phyloP scores from a whole-genome alignment of 495 filamentous ascomycete genomes.

The Penicillium crystallinum region DNA sequence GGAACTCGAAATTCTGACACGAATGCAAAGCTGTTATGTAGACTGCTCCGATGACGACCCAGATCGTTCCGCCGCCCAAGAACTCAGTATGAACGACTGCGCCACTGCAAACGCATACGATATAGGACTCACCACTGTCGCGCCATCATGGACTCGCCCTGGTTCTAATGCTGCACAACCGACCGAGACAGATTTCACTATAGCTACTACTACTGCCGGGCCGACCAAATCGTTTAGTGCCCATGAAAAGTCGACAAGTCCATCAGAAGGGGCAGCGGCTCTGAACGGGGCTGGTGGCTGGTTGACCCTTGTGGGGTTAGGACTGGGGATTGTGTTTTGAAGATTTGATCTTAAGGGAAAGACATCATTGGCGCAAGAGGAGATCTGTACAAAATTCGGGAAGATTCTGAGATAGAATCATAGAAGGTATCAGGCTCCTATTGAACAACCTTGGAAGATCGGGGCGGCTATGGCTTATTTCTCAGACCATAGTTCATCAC shows the following conservation, averaged over 20 bases:
- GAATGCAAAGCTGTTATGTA: conserved; percentile 15
- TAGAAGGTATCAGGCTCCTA: too few species aligned
- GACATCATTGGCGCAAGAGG: too few species aligned
- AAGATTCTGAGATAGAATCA: too few species aligned
- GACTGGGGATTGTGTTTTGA: conserved; percentile 11
- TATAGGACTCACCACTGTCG: conserved; percentile 1
- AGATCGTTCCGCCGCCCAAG: conserved; percentile 7
- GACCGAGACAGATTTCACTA: conserved; percentile 1
- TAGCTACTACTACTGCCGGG: neutral
- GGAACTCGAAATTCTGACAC: neutral
- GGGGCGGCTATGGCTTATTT: too few species aligned
- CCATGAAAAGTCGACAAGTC: conserved; percentile 3
- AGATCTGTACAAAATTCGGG: neutral
- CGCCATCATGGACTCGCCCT: conserved; percentile 12
- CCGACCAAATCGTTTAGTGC: conserved; percentile 9
- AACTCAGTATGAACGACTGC: conserved; percentile 14
- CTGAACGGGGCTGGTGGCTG: conserved; percentile 10
- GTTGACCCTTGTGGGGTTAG: conserved; percentile 20
- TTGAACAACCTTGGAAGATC: too few species aligned
- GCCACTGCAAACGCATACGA: conserved; percentile 22
- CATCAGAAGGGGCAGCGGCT: conserved; percentile 12
- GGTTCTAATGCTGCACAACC: conserved; percentile 7
- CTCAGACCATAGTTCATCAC: too few species aligned
- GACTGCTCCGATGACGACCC: conserved; percentile 15
- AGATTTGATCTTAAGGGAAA: neutral